Percentiles rank a stretch among this genome's conserved stretches.
Conservation (phyloP, 768 basidiomycete species). For the Suillus subaureus region DNA sequence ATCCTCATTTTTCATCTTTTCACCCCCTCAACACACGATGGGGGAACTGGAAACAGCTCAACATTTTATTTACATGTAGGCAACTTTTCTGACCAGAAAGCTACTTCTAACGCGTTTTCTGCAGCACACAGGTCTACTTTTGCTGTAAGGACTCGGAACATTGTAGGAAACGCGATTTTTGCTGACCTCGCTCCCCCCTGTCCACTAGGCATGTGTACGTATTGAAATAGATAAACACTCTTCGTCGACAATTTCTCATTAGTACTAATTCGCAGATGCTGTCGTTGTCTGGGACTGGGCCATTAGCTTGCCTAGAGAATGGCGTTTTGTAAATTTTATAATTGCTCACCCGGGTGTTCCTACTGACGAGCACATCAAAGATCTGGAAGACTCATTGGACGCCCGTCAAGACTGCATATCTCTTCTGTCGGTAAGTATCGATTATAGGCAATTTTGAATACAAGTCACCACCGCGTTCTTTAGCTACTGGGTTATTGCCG, state of each 20-base stretch:
- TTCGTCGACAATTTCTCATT: neutral
- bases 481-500: constrained; percentile 83
- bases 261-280: constrained; percentile 57
- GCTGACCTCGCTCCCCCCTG: constrained; percentile 33
- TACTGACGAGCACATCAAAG: constrained; percentile 36
- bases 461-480: constrained; percentile 11
- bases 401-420: constrained; percentile 79
- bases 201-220: constrained; percentile 69
- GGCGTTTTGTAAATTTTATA: constrained; percentile 59
- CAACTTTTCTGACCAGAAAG: constrained; percentile 12
- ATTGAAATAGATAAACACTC: constrained; percentile 23
- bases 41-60: constrained; percentile 58
- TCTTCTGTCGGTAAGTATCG: constrained; percentile 74
- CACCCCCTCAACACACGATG: constrained; percentile 35
- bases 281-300: constrained; percentile 88
- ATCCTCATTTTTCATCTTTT: constrained; percentile 8
- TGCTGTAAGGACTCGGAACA: constrained; percentile 58
- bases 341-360: neutral
- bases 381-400: constrained; percentile 86
- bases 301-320: constrained; percentile 76
- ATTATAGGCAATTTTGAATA: constrained; percentile 14
- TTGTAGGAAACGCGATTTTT: constrained; percentile 14
- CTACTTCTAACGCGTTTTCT: constrained; percentile 17
- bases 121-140: constrained; percentile 74
- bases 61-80: constrained; percentile 76